Conservation (phyloP, 441 rosid species). For the Syzygium syzygioides region DNA sequence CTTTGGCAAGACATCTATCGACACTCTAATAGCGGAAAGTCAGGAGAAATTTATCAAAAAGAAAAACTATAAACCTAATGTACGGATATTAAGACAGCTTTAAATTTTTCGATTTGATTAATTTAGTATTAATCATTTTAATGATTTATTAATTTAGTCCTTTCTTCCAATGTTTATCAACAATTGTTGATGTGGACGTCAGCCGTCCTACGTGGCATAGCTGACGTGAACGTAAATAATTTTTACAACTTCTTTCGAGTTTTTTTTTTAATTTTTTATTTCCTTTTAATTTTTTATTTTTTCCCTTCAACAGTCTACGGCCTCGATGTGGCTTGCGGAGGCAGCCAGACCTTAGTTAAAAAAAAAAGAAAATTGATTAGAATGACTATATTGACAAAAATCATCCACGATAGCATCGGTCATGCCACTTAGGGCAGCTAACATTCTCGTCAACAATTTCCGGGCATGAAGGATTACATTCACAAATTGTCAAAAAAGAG, state of each 20-base stretch:
- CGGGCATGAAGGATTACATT: no score
- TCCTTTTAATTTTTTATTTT: rapidly evolving
- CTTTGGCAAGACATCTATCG: background rate
- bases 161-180: background rate
- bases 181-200: rapidly evolving
- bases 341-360: background rate
- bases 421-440: no score
- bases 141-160: background rate
- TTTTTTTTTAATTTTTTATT: rapidly evolving
- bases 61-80: no score
- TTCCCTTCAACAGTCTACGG: no score
- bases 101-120: no score
- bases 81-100: background rate
- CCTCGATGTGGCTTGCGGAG: rapidly evolving
- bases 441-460: no score
- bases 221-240: rapidly evolving
- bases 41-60: background rate
- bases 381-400: no score
- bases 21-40: background rate
- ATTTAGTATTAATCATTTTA: no score
- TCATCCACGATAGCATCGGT: no score
- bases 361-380: no score
- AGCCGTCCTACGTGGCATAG: rapidly evolving
- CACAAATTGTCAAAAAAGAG: no score
- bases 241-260: background rate